Conservation (phyloP, 805 yeast genomes). For the Clavispora fructus region DNA sequence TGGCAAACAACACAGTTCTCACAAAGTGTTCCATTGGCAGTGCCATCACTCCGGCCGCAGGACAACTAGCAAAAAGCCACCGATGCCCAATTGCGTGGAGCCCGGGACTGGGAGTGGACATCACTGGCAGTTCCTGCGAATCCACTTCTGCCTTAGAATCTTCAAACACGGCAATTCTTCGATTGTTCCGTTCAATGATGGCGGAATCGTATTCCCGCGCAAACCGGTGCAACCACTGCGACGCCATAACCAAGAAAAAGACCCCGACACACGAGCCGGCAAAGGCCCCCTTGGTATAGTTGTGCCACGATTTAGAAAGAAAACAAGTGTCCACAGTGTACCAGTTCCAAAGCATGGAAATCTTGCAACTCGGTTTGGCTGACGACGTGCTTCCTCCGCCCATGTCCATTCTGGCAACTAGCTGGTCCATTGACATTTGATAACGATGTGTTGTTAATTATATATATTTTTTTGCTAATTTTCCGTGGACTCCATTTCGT, state of each 20-base stretch:
- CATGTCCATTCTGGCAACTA: conserved; percentile 6
- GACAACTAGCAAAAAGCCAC: conserved; percentile 24
- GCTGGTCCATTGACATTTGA: background rate
- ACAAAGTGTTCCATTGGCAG: conserved; percentile 45
- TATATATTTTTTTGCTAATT: no score
- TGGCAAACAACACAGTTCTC: conserved; percentile 45
- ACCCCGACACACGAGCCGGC: conserved; percentile 76
- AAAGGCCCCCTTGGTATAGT: conserved; percentile 51
- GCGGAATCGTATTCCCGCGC: conserved; percentile 48
- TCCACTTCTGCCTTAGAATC: background rate
- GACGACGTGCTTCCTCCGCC: conserved; percentile 3
- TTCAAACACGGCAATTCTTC: background rate
- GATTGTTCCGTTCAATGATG: conserved; percentile 17
- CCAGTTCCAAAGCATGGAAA: conserved; percentile 72
- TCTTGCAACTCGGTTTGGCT: conserved; percentile 20
- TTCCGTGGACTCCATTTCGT: background rate
- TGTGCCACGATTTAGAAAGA: conserved; percentile 60
- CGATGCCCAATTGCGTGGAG: conserved; percentile 23
- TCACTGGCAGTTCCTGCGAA: background rate
- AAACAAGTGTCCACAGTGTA: conserved; percentile 62
- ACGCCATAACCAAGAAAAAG: conserved; percentile 49
- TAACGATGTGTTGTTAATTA: no score
- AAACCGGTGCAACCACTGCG: conserved; percentile 54
- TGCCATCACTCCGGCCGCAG: conserved; percentile 30
- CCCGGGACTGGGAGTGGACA: background rate